Evolutionary conservation across 2,329 filamentous ascomycete species (phyloP).

Genomic region (Cladorrhinum sp.): DNA sequence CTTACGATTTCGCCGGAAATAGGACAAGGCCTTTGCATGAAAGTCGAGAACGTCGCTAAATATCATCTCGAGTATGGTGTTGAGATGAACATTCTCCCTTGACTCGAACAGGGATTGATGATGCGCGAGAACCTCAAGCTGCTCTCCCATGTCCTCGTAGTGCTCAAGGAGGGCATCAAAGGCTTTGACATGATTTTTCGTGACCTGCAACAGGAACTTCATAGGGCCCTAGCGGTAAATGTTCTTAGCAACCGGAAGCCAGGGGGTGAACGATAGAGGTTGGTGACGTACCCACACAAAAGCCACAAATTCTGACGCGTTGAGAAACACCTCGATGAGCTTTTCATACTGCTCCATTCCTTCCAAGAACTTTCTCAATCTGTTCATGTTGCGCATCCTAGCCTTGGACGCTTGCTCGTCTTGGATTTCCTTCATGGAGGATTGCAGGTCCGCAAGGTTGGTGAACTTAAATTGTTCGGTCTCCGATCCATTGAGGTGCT

Average conservation of each 20-base stretch:
- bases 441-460: constrained; percentile 4
- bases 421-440: constrained; percentile 7
- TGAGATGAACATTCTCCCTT: constrained; percentile 9
- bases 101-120: constrained; percentile 4
- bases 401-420: constrained; percentile 3
- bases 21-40: constrained; percentile 12
- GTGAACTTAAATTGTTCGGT: constrained; percentile 6
- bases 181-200: constrained; percentile 11
- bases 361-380: constrained; percentile 6
- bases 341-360: constrained; percentile 10
- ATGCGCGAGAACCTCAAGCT: constrained; percentile 7
- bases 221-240: constrained; percentile 2
- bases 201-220: constrained; percentile 12
- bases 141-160: constrained; percentile 13
- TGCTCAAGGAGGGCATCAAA: constrained; percentile 10
- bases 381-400: neutral
- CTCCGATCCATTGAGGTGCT: constrained; percentile 5
- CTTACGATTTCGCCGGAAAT: constrained; percentile 9
- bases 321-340: constrained; percentile 10
- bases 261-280: neutral
- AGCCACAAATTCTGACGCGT: neutral
- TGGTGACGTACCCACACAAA: constrained; percentile 12
- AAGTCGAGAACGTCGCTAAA: constrained; percentile 11
- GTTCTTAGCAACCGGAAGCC: neutral
- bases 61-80: constrained; percentile 11